phyloP scores from a whole-genome alignment of 2,329 filamentous ascomycete genomes.

The Arthrocladium fulminans region DNA sequence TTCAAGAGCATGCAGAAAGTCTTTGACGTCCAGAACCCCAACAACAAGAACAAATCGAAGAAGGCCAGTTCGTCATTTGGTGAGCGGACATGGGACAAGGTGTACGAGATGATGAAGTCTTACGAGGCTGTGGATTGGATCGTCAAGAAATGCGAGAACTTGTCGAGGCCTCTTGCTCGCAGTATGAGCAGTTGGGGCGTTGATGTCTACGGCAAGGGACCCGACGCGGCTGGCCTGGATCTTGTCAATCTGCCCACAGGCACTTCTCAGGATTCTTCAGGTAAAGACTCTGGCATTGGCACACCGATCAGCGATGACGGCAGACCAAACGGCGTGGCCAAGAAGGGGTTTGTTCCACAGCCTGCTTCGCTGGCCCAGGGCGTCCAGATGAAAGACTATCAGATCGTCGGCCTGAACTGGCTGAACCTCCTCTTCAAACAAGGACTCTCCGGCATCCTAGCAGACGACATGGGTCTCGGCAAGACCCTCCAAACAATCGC shows the following conservation, averaged over 20 bases:
- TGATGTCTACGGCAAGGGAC: constrained; percentile 48
- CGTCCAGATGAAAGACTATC: constrained; percentile 80
- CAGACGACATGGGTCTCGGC: constrained; percentile 91
- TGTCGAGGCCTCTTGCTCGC: constrained; percentile 58
- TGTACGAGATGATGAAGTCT: constrained; percentile 64
- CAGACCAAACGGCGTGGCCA: constrained; percentile 23
- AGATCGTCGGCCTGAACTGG: constrained; percentile 93
- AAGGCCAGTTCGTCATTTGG: constrained; percentile 50
- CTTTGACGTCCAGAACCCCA: constrained; percentile 50
- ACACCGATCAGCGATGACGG: constrained; percentile 46
- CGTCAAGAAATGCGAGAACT: constrained; percentile 63
- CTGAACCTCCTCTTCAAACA: constrained; percentile 73
- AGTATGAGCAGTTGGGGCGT: constrained; percentile 62
- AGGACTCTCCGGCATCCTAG: constrained; percentile 77
- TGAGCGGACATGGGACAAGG: constrained; percentile 58
- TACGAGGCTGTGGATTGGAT: constrained; percentile 78
- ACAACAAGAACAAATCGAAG: constrained; percentile 44
- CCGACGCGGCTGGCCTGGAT: constrained; percentile 41
- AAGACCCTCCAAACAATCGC: constrained; percentile 97
- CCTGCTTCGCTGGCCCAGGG: constrained; percentile 67
- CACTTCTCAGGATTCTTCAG: constrained; percentile 29
- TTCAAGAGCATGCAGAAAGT: constrained; percentile 61
- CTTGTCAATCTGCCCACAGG: constrained; percentile 51
- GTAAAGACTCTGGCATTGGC: constrained; percentile 57
- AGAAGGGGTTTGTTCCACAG: constrained; percentile 49